Base-by-base conservation (phyloP, 2,329 filamentous ascomycete species). In the Fusarium zealandicum region DNA sequence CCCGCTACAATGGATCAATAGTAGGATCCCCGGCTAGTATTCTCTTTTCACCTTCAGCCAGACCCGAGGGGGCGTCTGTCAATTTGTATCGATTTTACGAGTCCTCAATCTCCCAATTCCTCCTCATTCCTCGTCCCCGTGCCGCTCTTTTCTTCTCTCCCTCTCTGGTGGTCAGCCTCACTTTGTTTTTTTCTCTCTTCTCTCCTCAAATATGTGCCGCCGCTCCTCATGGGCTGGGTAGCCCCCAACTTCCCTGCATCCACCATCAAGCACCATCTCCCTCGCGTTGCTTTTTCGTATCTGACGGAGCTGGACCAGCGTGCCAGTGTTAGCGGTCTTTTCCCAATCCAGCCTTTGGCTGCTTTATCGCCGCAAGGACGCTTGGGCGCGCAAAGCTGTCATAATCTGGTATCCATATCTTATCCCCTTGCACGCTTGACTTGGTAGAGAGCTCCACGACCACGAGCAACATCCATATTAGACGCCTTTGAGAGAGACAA, bases 291-390 rank as follows among this genome's bases (percentile, higher is more conserved):
- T 53, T 60, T 64, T 59, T 59, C 48, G 41, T 39, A 56, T 60
- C 52, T 60, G 51, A 38, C 33, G 53, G 53, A 57, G 47, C 56
- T 49, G 22, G 17, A 38, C 33, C 41, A 59, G 42, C 59, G 39
- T 53, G 43, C 55, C 58, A 65, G 25, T 50, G 22, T 32, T 43
- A 42, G 61, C 48, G 64, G 49, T 59, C 65, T 65, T 66, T 65
- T 61, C 63, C 59, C 65, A 64, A 62, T 63, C 56, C 53, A 62
- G 54, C 40, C 33, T 45, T 35, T 49, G 42, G 42, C 35, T 55
- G 56, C 51, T 48, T 28, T 14, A 31, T 53, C 51, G 22, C 56
- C 53, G 54, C 61, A 64, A 54, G 53, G 58, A 53, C 59, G 40
- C 56, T 62, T 54, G 63, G 49, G 51, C 60, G 56, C 35, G 32